Evolutionary conservation across 768 basidiomycete genomes (phyloP).

Genomic region (Paxillus involutus): DNA sequence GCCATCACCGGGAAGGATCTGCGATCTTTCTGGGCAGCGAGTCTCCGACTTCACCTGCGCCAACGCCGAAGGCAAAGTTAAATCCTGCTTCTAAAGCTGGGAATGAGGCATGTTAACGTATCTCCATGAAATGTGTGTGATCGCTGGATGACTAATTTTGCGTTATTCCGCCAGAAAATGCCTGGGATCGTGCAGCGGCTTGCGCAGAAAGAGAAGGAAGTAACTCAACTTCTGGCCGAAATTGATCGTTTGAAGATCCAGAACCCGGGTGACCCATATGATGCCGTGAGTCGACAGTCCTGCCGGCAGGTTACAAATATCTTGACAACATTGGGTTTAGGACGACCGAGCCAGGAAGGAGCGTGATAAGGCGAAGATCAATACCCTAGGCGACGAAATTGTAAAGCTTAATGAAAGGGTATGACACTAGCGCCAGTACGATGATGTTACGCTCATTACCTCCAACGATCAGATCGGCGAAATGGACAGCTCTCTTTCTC

Average conservation of each 20-base stretch:
- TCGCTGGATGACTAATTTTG: background rate
- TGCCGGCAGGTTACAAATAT: background rate
- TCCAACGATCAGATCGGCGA: constrained; percentile 47
- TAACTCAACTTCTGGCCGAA: constrained; percentile 69
- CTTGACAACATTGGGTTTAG: constrained; percentile 32
- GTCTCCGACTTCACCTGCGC: background rate
- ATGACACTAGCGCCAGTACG: constrained; percentile 10
- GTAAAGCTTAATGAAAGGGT: constrained; percentile 70
- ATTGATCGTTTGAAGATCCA: constrained; percentile 61
- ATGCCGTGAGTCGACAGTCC: constrained; percentile 49
- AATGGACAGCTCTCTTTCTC: constrained; percentile 43
- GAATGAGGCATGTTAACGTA: constrained; percentile 47
- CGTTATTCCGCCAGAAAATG: constrained; percentile 44
- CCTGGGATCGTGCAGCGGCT: constrained; percentile 78
- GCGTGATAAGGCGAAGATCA: constrained; percentile 73
- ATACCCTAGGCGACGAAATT: constrained; percentile 72
- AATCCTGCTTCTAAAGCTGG: constrained; percentile 49
- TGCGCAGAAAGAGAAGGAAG: constrained; percentile 84
- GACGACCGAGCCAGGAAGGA: constrained; percentile 76
- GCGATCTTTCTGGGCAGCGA: constrained; percentile 13
- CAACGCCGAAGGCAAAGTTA: constrained; percentile 32
- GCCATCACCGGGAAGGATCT: constrained; percentile 14
- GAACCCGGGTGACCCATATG: constrained; percentile 54
- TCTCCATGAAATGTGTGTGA: background rate
- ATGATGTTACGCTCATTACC: background rate